Conservation (phyloP, 305 asterid species). For the Fraxinus ornus region DNA sequence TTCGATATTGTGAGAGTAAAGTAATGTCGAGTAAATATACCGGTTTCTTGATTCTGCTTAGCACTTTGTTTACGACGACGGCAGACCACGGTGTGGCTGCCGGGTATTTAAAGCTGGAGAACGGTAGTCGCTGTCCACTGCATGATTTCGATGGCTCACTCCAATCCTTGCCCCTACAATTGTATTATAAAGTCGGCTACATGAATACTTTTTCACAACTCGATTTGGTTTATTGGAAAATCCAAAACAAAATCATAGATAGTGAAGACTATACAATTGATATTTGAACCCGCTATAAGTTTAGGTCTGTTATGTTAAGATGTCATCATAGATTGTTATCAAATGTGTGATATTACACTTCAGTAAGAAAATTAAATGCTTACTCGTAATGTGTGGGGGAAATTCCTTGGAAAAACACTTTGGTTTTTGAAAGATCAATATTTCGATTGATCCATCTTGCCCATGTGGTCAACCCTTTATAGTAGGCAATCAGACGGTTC, state of each 20-base stretch:
- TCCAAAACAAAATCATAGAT: neutral
- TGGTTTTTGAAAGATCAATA: constrained; percentile 21
- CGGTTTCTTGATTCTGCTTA: constrained; percentile 71
- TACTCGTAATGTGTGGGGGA: constrained; percentile 31
- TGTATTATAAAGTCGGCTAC: neutral
- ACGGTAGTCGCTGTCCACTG: constrained; percentile 56
- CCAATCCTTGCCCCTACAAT: constrained; percentile 65
- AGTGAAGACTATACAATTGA: neutral
- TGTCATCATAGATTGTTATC: neutral
- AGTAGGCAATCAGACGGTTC: constrained; percentile 29
- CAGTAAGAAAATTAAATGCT: neutral
- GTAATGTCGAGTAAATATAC: constrained; percentile 76
- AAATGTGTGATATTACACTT: neutral
- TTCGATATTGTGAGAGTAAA: constrained; percentile 66
- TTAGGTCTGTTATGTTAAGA: neutral
- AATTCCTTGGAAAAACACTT: constrained; percentile 31
- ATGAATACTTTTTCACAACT: neutral
- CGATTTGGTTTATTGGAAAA: neutral
- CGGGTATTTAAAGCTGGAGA: constrained; percentile 53
- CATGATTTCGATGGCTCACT: constrained; percentile 59
- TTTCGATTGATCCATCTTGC: constrained; percentile 28
- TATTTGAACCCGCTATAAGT: neutral
- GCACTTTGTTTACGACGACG: constrained; percentile 62
- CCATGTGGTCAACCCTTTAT: constrained; percentile 33
- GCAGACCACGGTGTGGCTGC: constrained; percentile 49